Percentiles rank a stretch among this genome's conserved stretches.
Evolutionary conservation across 768 basidiomycete genomes (phyloP).

Genomic region (Kwoniella botswanensis): DNA sequence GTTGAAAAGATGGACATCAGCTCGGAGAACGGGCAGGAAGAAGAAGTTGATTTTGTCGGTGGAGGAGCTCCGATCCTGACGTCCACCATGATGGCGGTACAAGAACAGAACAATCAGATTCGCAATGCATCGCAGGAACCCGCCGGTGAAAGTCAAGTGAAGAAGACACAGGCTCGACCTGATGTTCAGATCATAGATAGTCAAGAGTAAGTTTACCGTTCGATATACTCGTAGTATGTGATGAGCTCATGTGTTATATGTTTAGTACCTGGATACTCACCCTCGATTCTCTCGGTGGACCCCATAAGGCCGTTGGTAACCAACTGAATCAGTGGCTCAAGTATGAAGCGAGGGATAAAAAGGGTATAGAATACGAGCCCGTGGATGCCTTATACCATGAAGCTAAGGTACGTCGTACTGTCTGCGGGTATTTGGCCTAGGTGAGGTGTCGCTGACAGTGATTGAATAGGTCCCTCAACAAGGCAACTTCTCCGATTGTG

Average conservation of each 20-base stretch:
- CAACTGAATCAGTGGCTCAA: conserved; percentile 71
- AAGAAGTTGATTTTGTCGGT: conserved; percentile 6
- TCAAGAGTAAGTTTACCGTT: conserved; percentile 14
- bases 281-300: conserved; percentile 81
- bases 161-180: conserved; percentile 4
- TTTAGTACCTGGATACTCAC: conserved; percentile 70
- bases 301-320: conserved; percentile 71
- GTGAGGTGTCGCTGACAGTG: neutral
- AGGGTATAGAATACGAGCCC: conserved; percentile 55
- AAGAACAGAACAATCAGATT: neutral
- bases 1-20: conserved; percentile 17
- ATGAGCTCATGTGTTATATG: neutral
- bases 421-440: neutral
- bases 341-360: conserved; percentile 79
- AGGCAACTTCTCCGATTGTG: conserved; percentile 89
- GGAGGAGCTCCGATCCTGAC: conserved; percentile 13
- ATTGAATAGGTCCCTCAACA: conserved; percentile 78
- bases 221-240: too few relatives aligned
- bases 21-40: conserved; percentile 1
- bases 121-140: neutral
- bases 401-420: conserved; percentile 63
- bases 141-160: neutral
- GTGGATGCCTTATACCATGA: conserved; percentile 62
- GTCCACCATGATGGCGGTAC: conserved; percentile 12
- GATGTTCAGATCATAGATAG: conserved; percentile 11